phyloP scores from a whole-genome alignment of 257 asterid genomes.

The Agastache rugosa region DNA sequence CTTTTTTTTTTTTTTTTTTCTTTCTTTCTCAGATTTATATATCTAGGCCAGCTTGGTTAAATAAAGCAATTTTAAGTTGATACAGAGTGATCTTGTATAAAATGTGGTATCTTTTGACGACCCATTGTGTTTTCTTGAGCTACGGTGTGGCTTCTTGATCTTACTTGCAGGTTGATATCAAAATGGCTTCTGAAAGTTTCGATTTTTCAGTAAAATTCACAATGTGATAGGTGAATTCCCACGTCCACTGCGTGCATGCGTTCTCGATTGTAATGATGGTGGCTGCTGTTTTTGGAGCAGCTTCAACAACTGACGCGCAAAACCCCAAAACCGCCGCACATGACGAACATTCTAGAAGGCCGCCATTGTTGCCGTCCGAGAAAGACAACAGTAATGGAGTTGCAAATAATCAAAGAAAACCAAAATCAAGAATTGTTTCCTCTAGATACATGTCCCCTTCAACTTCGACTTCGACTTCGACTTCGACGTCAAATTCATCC shows the following conservation, averaged over 20 bases:
- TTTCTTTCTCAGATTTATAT: slow-evolving; percentile 32
- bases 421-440: slow-evolving; percentile 77
- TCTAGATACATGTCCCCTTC: slow-evolving; percentile 95
- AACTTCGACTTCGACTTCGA: slow-evolving; percentile 73
- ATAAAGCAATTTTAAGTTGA: slow-evolving; percentile 22
- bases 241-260: slow-evolving; percentile 38
- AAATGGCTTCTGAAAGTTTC: slow-evolving; percentile 47
- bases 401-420: slow-evolving; percentile 56
- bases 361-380: slow-evolving; percentile 88
- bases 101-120: slow-evolving; percentile 45
- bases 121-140: slow-evolving; percentile 49
- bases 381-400: slow-evolving; percentile 65
- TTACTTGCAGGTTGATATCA: slow-evolving; percentile 45
- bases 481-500: slow-evolving; percentile 76
- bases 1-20: slow-evolving; percentile 10
- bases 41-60: slow-evolving; percentile 21
- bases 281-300: slow-evolving; percentile 85
- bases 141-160: slow-evolving; percentile 56
- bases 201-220: slow-evolving; percentile 35
- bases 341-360: slow-evolving; percentile 60
- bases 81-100: slow-evolving; percentile 20
- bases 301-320: slow-evolving; percentile 60
- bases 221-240: slow-evolving; percentile 66
- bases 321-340: slow-evolving; percentile 51
- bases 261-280: slow-evolving; percentile 68